Percentiles rank a stretch among this genome's conserved stretches.
Conservation (phyloP, 2,329 filamentous ascomycete species). For the Trichoderma citrinoviride region DNA sequence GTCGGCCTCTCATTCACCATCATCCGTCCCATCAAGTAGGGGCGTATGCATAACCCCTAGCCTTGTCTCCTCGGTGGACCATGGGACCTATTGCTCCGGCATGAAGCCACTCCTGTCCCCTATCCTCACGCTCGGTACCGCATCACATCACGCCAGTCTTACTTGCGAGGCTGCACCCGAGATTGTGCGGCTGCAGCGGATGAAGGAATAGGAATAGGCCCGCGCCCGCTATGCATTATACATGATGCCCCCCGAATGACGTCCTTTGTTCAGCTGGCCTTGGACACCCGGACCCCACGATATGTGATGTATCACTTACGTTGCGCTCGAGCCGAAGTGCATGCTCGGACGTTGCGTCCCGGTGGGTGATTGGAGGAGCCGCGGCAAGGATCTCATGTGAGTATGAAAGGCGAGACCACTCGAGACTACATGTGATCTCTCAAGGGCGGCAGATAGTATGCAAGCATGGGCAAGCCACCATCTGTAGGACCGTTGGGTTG, state of each 20-base stretch:
- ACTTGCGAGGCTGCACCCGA: background rate
- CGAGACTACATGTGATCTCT: background rate
- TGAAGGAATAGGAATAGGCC: background rate
- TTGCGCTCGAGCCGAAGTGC: background rate
- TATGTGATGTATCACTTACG: constrained; percentile 9
- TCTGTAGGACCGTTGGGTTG: background rate
- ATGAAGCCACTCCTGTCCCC: background rate
- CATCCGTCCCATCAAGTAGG: background rate
- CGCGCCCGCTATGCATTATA: background rate
- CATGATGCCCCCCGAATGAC: background rate
- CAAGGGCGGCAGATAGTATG: background rate
- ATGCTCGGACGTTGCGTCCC: background rate
- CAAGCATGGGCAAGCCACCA: background rate
- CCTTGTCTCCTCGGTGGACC: background rate
- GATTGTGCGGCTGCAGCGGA: background rate
- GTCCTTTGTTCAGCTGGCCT: background rate
- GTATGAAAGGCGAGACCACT: background rate
- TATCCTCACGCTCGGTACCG: background rate
- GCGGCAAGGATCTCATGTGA: background rate
- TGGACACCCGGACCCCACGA: background rate
- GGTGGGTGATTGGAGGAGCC: background rate
- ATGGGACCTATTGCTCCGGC: background rate
- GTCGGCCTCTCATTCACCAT: background rate
- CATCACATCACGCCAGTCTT: background rate
- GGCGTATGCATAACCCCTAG: background rate